Evolutionary conservation across 129 eudicot species (phyloP).

Genomic region (Chrysanthemum makinoi): DNA sequence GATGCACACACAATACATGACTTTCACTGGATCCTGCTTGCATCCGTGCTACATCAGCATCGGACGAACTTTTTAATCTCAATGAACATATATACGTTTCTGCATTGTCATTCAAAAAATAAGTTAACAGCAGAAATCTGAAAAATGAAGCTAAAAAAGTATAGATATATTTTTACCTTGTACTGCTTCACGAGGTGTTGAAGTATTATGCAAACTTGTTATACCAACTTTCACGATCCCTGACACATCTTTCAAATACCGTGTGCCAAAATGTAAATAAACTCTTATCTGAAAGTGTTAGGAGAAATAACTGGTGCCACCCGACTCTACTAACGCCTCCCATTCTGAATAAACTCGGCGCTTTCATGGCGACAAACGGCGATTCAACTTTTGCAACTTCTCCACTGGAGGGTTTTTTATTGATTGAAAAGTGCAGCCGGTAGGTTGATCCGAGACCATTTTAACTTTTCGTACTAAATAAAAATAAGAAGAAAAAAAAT

Average conservation of each 20-base stretch:
- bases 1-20: constrained; percentile 67
- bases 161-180: constrained; percentile 38
- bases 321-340: constrained; percentile 54
- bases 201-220: constrained; percentile 42
- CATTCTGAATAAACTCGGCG: constrained; percentile 55
- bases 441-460: constrained; percentile 64
- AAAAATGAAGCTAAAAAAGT: neutral
- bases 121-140: constrained; percentile 7
- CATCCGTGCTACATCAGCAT: constrained; percentile 62
- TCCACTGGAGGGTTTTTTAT: constrained; percentile 45
- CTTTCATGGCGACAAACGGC: constrained; percentile 45
- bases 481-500: neutral
- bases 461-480: constrained; percentile 73
- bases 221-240: constrained; percentile 54
- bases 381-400: constrained; percentile 48
- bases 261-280: constrained; percentile 66
- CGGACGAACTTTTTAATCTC: constrained; percentile 70
- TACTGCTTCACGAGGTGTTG: constrained; percentile 46
- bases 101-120: constrained; percentile 27
- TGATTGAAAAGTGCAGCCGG: constrained; percentile 59
- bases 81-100: constrained; percentile 68
- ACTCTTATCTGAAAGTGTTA: constrained; percentile 46
- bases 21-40: constrained; percentile 83
- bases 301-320: constrained; percentile 44
- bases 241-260: constrained; percentile 60